Base-by-base conservation (phyloP, 169 alveolate genomes). In the Plasmodium gaboni region DNA sequence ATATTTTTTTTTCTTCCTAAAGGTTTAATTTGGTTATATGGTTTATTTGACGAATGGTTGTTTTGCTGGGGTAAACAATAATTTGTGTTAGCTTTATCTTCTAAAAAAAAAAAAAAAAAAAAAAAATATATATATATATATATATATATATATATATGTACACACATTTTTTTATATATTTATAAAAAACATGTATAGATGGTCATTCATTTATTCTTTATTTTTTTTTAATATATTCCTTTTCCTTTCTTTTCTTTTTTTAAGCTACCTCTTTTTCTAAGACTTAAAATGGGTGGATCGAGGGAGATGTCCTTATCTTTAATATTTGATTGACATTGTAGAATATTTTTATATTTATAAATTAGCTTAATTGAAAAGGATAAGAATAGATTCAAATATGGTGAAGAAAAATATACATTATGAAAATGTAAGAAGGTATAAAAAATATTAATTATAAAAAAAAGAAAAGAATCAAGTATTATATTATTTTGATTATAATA, bases 361-460 rank as follows among this genome's bases (percentile, higher is more conserved):
- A 59, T 51, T 22, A 78, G 17, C 53, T 78, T 78, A 1, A 78
- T 78, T 0, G 89, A 78, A 8, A 64, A 78, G 10, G 71, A 50
- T 59, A 78, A 63, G 19, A 78, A 60, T 12, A 78, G 19, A 65
- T 78, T 78, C 42, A 78, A 78, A 51, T 64, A 78, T 0, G 89
- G 64, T 10, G 78, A 78, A 1, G 89, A 78, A n/a, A 78, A 78
- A 17, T 78, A 78, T 10, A 78, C 9, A 44, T 78, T 78, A 26
- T 78, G 89, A 64, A 78, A 28, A 44, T 78, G 89, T 38, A 78
- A 26, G 61, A 78, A 78, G 1, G 53, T 24, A 13, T 78, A 78
- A 78, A 78, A 78, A 2, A 59, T 6, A 53, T 64, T 65, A 46
- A 64, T 12, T 50, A 78, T 59, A 65, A 78, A 78, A 65, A 64